A percentile compares a stretch with the other conserved stretches of the same genome.
Conservation (phyloP, 441 rosid genomes). For the Rhodomyrtus psidioides region DNA sequence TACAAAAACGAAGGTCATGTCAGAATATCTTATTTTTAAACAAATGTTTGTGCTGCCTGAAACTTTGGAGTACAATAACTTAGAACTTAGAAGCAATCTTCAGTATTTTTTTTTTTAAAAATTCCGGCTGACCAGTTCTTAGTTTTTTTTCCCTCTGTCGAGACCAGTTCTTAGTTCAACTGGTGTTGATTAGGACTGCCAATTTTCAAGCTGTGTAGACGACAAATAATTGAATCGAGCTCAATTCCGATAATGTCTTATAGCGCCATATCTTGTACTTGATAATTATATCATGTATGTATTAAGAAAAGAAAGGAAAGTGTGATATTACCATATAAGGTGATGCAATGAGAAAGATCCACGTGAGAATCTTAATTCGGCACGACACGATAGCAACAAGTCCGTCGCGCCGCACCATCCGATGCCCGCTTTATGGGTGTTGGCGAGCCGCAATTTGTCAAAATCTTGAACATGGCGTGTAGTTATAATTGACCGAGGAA, state of each 20-base stretch:
- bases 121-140: neutral
- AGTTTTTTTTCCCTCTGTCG: no score
- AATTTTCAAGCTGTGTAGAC: no score
- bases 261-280: neutral
- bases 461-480: neutral
- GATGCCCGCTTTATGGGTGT: neutral
- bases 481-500: neutral
- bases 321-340: neutral
- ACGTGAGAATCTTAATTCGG: neutral
- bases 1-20: neutral
- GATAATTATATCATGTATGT: neutral
- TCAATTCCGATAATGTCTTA: neutral
- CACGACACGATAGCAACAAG: neutral
- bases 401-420: neutral
- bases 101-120: neutral
- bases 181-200: neutral
- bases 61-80: neutral
- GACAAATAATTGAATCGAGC: neutral
- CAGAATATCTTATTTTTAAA: neutral
- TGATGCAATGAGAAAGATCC: neutral
- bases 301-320: neutral
- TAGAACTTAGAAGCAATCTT: neutral
- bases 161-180: neutral
- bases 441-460: neutral
- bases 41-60: neutral